A percentile compares a stretch with the other conserved stretches of the same genome.
These are phyloP conservation scores for Agrocybe chaxingu DNA, from an alignment of 768 basidiomycete genomes.

Conservation along the genomic window DNA sequence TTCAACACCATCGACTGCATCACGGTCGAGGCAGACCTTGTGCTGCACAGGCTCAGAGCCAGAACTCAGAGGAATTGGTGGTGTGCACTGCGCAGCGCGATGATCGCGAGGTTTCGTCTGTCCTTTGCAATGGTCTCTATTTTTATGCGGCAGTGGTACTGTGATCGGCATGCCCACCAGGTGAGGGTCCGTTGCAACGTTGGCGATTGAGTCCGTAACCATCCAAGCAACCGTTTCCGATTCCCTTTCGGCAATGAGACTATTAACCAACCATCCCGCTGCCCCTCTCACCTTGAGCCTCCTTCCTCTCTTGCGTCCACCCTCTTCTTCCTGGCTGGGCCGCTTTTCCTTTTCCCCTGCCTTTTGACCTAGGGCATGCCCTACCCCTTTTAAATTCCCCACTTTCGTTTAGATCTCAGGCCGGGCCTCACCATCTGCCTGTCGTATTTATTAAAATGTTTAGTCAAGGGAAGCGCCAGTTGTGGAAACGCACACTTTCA, in stretches of 20 bases:
- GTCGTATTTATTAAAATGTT: slow-evolving; percentile 1
- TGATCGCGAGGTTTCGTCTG: no score
- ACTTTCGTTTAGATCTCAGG: neutral
- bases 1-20: no score
- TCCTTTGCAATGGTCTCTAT: no score
- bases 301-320: neutral
- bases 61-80: no score
- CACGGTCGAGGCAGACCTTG: no score
- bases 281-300: neutral
- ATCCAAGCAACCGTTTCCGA: neutral
- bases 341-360: neutral
- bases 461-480: slow-evolving; percentile 6
- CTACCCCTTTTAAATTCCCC: neutral
- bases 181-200: neutral
- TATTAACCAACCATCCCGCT: neutral
- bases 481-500: slow-evolving; percentile 20
- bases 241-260: neutral
- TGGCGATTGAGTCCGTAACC: neutral
- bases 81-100: no score
- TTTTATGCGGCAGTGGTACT: no score
- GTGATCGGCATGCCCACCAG: neutral
- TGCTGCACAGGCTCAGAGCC: no score
- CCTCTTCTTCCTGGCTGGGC: neutral
- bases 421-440: neutral
- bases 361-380: neutral